Evolutionary conservation across 1,284 basidiomycete species (phyloP), one percentile per base, ranked within the genome.

Genomic region (Baeospora myosura): DNA sequence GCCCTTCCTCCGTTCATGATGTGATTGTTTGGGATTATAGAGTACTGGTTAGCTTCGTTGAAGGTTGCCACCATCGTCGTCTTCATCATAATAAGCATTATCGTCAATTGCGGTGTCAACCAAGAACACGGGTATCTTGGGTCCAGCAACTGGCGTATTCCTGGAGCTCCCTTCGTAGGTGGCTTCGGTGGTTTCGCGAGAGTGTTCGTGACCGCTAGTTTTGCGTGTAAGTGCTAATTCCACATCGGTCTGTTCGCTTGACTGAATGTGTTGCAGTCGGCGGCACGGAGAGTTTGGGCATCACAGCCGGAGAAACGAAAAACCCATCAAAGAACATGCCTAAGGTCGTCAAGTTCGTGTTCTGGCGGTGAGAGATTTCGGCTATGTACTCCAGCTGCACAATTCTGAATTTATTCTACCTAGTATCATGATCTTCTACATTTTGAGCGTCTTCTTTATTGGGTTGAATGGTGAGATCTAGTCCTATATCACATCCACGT

Each of bases 201-300:
- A 18, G 85, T 88, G 3, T 88, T 88, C 50, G 84, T 88, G 5
- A 88, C 85, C 0, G 85, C 84, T 8, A 87, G 85, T 54, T 88
- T 87, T 63, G 85, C 85, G 3, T 88, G 83, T 81, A 54, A 36
- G 79, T 68, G 23, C 24, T 8, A 35, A 21, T 37, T 21, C 25
- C 18, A 36, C 20, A 34, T 21, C 4, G 42, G 29, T n/a, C 3
- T 42, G 26, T 23, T 28, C 8, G 22, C 21, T 42, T 29, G 26
- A 14, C 1, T 21, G 34, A 24, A 36, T 17, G 14, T 22, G 31
- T 42, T 50, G 31, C 38, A 87, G 84, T 73, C 52, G 84, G 84
- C 11, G 85, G 83, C 5, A 88, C 85, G 0, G 84, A 88, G 55
- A 82, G 79, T 49, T 63, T 88, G 38, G 85, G 84, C 18, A 81